Conservation (phyloP, 305 asterid genomes). For the Caryopteris hybrid region DNA sequence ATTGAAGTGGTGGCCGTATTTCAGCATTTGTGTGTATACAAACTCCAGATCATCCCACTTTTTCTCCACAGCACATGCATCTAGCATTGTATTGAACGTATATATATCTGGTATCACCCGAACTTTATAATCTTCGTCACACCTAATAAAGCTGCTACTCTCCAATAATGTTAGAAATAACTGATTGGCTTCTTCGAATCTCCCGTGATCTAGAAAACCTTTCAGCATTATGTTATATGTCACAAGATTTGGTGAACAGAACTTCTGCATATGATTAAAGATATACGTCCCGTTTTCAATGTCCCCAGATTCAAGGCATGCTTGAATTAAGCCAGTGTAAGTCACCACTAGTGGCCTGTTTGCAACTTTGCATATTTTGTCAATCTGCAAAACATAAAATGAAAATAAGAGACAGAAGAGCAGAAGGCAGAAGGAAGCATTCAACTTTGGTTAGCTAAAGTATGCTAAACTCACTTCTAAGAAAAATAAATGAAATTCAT, state of each 20-base stretch:
- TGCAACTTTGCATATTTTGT: conserved; percentile 90
- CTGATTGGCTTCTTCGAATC: conserved; percentile 65
- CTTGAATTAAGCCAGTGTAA: conserved; percentile 91
- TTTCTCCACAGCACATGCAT: conserved; percentile 50
- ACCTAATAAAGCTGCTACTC: conserved; percentile 32
- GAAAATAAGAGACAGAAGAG: conserved; percentile 5
- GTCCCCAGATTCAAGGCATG: conserved; percentile 63
- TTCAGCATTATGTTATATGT: conserved; percentile 82
- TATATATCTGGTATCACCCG: conserved; percentile 72
- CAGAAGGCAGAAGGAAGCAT: no score
- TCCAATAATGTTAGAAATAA: conserved; percentile 57
- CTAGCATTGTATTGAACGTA: conserved; percentile 83
- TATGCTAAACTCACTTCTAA: neutral
- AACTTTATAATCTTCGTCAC: conserved; percentile 38
- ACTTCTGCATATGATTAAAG: conserved; percentile 74
- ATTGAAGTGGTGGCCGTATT: conserved; percentile 70
- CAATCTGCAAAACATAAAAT: conserved; percentile 45
- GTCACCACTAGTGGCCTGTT: conserved; percentile 89
- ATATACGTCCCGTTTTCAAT: conserved; percentile 51
- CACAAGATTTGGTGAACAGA: conserved; percentile 78
- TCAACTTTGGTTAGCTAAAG: no score
- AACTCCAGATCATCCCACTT: conserved; percentile 88
- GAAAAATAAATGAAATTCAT: neutral
- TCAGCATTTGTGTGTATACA: conserved; percentile 63
- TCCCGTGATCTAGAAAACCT: conserved; percentile 64